Conservation (phyloP, 257 asterid genomes). For the Coffea canephora region DNA sequence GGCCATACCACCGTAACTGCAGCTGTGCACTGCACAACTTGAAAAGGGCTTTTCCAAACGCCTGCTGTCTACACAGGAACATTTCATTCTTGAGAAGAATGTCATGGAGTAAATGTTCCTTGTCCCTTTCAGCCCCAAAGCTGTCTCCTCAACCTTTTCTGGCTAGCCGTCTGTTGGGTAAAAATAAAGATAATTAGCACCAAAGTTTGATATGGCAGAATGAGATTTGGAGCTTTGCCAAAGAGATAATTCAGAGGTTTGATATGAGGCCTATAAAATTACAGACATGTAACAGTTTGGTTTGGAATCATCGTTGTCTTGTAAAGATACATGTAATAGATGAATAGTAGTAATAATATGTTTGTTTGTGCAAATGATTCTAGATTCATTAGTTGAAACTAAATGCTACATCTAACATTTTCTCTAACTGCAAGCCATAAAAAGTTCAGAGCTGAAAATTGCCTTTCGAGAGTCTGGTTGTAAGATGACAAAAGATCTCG, state of each 20-base stretch:
- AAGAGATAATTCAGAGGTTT: too few relatives aligned
- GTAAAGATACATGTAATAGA: not conserved
- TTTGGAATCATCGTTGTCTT: not conserved
- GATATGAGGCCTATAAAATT: not conserved
- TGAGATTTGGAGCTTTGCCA: not conserved
- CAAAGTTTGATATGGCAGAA: not conserved
- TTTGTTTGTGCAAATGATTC: too few relatives aligned
- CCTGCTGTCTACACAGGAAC: not conserved
- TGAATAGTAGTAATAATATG: too few relatives aligned
- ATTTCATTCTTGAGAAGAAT: not conserved
- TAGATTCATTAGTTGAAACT: not conserved
- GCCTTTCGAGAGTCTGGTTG: not conserved
- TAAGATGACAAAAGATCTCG: not conserved
- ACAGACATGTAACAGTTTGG: not conserved
- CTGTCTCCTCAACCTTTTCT: not conserved
- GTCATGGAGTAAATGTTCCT: not conserved
- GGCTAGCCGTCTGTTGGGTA: not conserved
- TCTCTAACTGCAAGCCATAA: not conserved
- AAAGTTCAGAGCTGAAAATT: not conserved
- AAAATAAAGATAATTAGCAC: not conserved
- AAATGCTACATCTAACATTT: not conserved
- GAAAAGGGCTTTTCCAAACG: not conserved
- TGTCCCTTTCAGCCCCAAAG: not conserved
- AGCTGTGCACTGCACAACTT: constrained; percentile 32
- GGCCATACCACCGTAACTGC: constrained; percentile 36